Percentiles rank a stretch among this genome's conserved stretches.
Evolutionary conservation across 345 rosid genomes (phyloP).

Genomic region (Dimocarpus longan): DNA sequence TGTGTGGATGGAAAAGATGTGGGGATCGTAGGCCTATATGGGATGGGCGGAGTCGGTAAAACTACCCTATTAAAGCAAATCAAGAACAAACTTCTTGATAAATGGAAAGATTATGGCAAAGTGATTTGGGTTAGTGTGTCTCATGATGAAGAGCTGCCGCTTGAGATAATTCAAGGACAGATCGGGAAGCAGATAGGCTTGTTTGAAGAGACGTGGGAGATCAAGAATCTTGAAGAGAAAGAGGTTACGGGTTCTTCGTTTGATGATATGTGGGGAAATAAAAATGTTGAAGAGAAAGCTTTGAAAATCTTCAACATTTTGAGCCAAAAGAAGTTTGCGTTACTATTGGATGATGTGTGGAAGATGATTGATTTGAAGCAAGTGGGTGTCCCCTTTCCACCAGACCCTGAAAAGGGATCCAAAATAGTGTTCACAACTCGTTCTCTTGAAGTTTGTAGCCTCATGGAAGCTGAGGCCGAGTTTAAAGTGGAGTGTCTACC

Average conservation of each 20-base stretch:
- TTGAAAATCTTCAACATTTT: neutral
- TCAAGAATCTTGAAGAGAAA: neutral
- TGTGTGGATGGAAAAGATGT: neutral
- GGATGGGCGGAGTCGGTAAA: conserved; percentile 1
- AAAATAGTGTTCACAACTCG: conserved; percentile 20
- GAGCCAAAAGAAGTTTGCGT: neutral
- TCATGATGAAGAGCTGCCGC: neutral
- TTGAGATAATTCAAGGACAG: neutral
- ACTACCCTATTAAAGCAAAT: conserved; percentile 9
- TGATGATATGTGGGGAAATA: too few species aligned
- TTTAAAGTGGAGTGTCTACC: conserved; percentile 9
- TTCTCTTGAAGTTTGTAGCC: conserved; percentile 1
- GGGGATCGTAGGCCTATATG: conserved; percentile 9
- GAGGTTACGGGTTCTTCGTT: neutral
- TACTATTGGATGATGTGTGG: conserved; percentile 23
- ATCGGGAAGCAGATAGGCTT: neutral
- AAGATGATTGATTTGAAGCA: neutral
- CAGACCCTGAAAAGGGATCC: neutral
- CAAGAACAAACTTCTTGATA: neutral
- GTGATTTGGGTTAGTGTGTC: conserved; percentile 1
- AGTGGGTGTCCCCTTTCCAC: conserved; percentile 9
- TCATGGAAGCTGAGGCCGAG: conserved; percentile 5
- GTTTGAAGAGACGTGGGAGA: neutral
- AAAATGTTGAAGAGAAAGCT: neutral
- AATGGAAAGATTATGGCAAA: neutral